Evolutionary conservation across 2,329 filamentous ascomycete species (phyloP).

Genomic region (Metarhizium sp.): DNA sequence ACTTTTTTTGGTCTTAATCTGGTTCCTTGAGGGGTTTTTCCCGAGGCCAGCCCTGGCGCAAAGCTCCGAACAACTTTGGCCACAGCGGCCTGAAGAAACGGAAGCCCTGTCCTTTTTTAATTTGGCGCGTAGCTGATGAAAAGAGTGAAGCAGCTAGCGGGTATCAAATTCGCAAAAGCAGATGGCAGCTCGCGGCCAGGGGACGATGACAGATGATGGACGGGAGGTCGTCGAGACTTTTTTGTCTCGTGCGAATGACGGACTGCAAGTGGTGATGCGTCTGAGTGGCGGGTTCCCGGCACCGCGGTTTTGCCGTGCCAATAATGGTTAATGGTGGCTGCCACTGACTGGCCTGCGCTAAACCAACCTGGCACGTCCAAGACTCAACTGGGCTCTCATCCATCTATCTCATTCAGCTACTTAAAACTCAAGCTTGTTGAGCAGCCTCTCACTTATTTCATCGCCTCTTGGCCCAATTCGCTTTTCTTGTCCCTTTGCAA

Average conservation of each 20-base stretch:
- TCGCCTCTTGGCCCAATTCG: background rate
- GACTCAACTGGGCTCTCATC: background rate
- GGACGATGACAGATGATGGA: background rate
- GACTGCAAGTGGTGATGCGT: too few relatives aligned
- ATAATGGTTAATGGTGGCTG: background rate
- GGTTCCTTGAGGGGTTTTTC: background rate
- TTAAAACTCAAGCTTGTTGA: background rate
- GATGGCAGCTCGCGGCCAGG: background rate
- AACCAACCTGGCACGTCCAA: background rate
- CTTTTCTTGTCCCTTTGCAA: background rate
- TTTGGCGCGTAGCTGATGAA: background rate
- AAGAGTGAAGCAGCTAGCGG: background rate
- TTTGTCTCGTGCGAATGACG: background rate
- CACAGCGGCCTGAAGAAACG: background rate
- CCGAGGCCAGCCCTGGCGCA: background rate
- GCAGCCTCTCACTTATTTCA: background rate
- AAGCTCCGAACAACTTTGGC: background rate
- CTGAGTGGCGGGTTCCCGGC: background rate
- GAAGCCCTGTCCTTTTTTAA: background rate
- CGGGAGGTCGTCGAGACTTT: background rate
- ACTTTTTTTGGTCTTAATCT: slow-evolving; percentile 15
- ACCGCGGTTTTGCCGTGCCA: background rate
- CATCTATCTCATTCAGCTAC: background rate
- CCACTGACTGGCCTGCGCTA: background rate
- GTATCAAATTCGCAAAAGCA: background rate